Base-by-base conservation (phyloP, 2,329 filamentous ascomycete species). In the Myotisia sp. region DNA sequence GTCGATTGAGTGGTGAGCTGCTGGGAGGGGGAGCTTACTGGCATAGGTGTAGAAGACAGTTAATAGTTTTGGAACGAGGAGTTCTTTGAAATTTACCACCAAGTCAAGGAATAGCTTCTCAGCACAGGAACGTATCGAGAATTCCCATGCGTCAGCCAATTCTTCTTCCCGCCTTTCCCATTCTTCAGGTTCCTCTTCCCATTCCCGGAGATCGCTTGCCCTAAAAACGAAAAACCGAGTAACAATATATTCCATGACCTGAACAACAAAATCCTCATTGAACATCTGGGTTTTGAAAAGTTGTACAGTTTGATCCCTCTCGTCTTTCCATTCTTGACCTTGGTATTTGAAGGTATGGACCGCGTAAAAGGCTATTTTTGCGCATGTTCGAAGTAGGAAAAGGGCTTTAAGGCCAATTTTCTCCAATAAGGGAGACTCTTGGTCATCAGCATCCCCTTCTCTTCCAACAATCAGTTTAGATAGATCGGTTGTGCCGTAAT, bases 81-180 rank as follows among this genome's bases (percentile, higher is more conserved):
- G 65, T 29, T 77, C 65, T 58, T 90, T 93, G 67, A 83, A 92
- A 59, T 92, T 78, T 41, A 83, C 81, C 40, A 93, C 73, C 12
- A 98, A 71, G 48, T 94, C 86, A 45, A 94, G 68, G 56, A 95
- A 93, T 9, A 98, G 67, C 56, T 86, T 92, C 57, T 98, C 90
- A 0, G 90, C 79, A 52, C 87, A 95, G 2, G 86, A 83, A 20
- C 87, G 76, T 34, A 95, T 78, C 38, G 87, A 82, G 63, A 86
- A 94, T 49, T 95, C 85, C 70, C 81, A 95, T 1, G 80, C 82
- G 45, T 84, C 81, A 22, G 80, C 76, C 39, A 82, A 74, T 40
- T 78, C 80, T 48, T 92, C 84, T 61, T 94, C 85, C 47, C 79
- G 76, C 43, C 81, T 77, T 55, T 94, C 87, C 86, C 90, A 98